Evolutionary conservation across 352 stramenopile species (phyloP), one percentile per base, ranked within the genome.

Genomic region (Phytophthora melonis): DNA sequence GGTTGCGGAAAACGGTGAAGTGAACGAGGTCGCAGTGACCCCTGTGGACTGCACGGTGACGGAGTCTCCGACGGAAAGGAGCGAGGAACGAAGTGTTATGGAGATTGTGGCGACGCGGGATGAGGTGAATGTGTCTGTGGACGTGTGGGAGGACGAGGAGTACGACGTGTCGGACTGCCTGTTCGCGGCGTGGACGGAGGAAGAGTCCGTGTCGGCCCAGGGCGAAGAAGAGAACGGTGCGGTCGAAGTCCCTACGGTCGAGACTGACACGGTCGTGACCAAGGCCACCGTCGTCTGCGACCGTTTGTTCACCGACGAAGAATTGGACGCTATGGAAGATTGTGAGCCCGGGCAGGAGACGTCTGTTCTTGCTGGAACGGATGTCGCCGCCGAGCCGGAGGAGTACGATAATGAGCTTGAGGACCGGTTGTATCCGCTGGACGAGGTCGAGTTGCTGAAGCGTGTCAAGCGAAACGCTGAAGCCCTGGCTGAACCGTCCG

Each of bases 351-450:
- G 56, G 10, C 36, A 63, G 23, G 56, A 63, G 11, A 36, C 19
- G 9, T 30, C 56, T 13, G 56, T 39, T 9, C n/a, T 63, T 3
- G 56, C 32, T 36, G 59, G 47, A 3, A 13, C 7, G 4, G 47
- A 66, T 13, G 13, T 56, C 6, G 19, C 13, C 5, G 47, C 10
- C 1, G 47, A 66, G 23, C 8, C 32, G 1, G 45, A 66, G 21
- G 59, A 58, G 32, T 66, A 58, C 14, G 43, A 58, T 7, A 66
- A 55, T 3, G 27, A 67, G 14, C 34, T 59, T 1, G 60, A 67
- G 21, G 60, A 67, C 4, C n/a, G 60, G 5, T 18, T 53, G 2
- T 60, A 56, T 27, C 49, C 60, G 47, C 21, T 67, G 14, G 49
- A 59, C 14, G 49, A 67, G 47, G 11, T 43, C 7, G 32, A 64